Evolutionary conservation across 176 grass and related monocot genomes (phyloP).

Genomic region (Otatea glauca): DNA sequence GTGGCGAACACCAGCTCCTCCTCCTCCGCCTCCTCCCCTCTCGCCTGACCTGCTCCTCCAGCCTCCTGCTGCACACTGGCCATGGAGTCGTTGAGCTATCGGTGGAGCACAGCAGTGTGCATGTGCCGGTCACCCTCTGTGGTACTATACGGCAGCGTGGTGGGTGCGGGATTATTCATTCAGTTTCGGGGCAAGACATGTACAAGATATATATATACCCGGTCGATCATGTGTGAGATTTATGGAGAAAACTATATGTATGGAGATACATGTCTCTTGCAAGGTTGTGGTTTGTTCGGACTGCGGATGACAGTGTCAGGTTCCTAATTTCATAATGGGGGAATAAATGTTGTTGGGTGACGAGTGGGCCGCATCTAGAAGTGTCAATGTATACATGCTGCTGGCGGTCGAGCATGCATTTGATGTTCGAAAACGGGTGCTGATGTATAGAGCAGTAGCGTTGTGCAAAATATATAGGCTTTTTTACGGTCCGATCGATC

Average conservation of each 20-base stretch:
- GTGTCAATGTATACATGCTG: neutral
- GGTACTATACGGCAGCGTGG: too few species aligned
- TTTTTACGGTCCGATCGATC: too few species aligned
- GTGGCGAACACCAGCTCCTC: neutral
- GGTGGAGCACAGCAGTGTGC: neutral
- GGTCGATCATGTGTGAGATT: neutral
- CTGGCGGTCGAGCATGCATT: neutral
- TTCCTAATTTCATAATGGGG: slow-evolving; percentile 22
- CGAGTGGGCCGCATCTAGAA: neutral
- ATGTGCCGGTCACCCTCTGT: neutral
- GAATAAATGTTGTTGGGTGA: neutral
- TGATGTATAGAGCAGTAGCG: too few species aligned
- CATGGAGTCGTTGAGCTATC: neutral
- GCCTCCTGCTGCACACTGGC: neutral
- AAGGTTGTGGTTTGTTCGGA: neutral
- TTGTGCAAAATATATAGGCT: too few species aligned
- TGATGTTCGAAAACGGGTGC: neutral
- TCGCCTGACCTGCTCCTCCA: neutral
- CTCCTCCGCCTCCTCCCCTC: neutral
- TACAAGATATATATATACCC: too few species aligned
- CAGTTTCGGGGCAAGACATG: neutral
- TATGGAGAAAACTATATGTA: neutral
- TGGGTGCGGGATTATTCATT: neutral
- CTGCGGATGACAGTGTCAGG: slow-evolving; percentile 8
- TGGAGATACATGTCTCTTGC: too few species aligned